Evolutionary conservation across 495 filamentous ascomycete species (phyloP), one percentile per base, ranked within the genome.

Genomic region (Haplographium delicatum): DNA sequence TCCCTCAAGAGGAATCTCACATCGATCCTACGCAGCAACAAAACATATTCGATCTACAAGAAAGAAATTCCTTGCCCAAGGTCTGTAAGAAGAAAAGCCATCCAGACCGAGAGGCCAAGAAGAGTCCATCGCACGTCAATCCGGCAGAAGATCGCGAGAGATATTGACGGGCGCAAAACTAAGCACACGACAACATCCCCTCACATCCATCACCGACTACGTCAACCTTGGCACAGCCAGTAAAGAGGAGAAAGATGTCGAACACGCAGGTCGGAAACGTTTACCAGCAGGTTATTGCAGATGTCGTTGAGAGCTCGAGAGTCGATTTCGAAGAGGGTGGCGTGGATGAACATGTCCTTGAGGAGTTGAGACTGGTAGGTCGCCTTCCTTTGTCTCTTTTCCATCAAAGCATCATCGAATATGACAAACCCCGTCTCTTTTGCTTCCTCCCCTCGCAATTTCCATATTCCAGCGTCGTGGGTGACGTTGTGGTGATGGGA

Each of bases 291-390:
- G 86, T 97, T 73, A 96, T 99, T 69, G 73, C 87, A 51, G 91
- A 93, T 66, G 90, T 97, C 52, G 83, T 95, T 64, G 81, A 86
- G 52, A 78, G 80, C 47, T 95, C 90, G 61, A 79, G 88, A 66
- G 84, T 91, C 61, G 91, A 96, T 66, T 97, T 99, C 68, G 94
- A 99, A 67, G 93, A 97, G 66, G 86, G 84, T 60, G 94, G 94
- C 56, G 86, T 97, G 52, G 88, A 93, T 51, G 85, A 88, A 63
- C 71, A 79, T 56, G 88, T 88, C 39, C 74, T 99, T 58, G 75
- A 87, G 53, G 88, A 95, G 63, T 73, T 99, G 77, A 81, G 77
- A 65, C 75, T 80, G 75, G 91, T 97, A 66, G 80, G 82, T 73
- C 47, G 18, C 25, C 40, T 54, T 16, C 37, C 22, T 50, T 30